Evolutionary conservation across 2,329 filamentous ascomycete species (phyloP), one percentile per base, ranked within the genome.

Genomic region (Arthrobotrys sinensis): DNA sequence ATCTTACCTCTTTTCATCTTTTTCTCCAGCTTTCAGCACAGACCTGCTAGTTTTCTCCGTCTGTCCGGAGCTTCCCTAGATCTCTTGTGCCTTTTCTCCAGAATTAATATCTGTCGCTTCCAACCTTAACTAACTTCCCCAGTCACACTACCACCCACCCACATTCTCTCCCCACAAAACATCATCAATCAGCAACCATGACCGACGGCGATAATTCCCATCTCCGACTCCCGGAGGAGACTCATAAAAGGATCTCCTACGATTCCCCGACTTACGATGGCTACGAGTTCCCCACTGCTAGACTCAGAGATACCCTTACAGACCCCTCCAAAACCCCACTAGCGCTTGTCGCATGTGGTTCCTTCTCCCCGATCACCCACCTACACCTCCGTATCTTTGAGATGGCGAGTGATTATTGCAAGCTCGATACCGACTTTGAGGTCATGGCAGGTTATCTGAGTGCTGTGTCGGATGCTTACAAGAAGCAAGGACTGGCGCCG

Each of bases 311-410:
- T 79, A 86, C 86, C 50, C 87, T 90, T 79, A 87, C 85, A 63
- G 87, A 90, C 80, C 84, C 88, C 34, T 84, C 86, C 78, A 89
- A 88, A 83, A 89, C 86, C 34, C 90, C 91, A 12, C 86, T 92
- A 46, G 89, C 92, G 6, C 87, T 92, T 67, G 90, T 92, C 65
- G 90, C 90, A 57, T 92, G 91, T 82, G 91, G 89, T 63, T 89
- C 88, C 82, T 94, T 93, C 85, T 92, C 90, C 0, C 92, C 92
- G 16, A 89, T 91, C 62, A 92, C 91, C 5, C 92, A 92, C 82
- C 87, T 94, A 32, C 92, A 95, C 83, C 86, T 96, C 80, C 91
- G 92, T 83, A 95, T 96, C 91, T 95, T 96, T 83, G 92, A 93
- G 82, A 93, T 96, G 90, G 92, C 92, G 0, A 89, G 90, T 81